These are phyloP conservation scores for Boletus speciosus DNA, from an alignment of 768 basidiomycete species.

Conservation along the genomic window DNA sequence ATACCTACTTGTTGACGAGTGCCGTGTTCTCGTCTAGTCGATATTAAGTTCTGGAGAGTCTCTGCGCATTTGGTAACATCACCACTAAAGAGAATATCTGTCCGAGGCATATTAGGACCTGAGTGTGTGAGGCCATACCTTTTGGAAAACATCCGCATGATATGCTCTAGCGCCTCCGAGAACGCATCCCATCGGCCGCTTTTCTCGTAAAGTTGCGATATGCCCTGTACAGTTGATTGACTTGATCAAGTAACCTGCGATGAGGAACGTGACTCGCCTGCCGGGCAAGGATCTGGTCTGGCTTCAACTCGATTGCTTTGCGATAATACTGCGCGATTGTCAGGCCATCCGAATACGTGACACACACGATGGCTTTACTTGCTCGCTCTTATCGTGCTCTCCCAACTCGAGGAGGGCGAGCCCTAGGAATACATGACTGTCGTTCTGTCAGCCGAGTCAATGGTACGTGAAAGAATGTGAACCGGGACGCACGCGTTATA, in stretches of 20 bases:
- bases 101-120: no score
- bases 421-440: constrained; percentile 82
- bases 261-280: constrained; percentile 50
- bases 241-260: constrained; percentile 10
- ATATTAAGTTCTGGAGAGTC: constrained; percentile 71
- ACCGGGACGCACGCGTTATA: constrained; percentile 76
- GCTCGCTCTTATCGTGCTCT: constrained; percentile 72
- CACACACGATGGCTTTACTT: constrained; percentile 52
- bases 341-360: constrained; percentile 8
- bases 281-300: constrained; percentile 74
- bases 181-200: constrained; percentile 56
- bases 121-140: constrained; percentile 40
- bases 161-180: constrained; percentile 47
- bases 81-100: constrained; percentile 41
- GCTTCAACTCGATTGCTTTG: constrained; percentile 68
- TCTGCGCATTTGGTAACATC: constrained; percentile 82
- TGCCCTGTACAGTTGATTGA: constrained; percentile 47
- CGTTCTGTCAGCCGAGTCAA: constrained; percentile 1
- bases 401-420: constrained; percentile 75
- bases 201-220: constrained; percentile 70
- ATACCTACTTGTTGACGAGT: constrained; percentile 51
- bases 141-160: constrained; percentile 58
- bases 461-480: background rate
- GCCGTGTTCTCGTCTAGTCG: constrained; percentile 57
- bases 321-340: constrained; percentile 59